Percentiles rank a stretch among this genome's conserved stretches.
These are phyloP conservation scores for Populus hybrid DNA, from an alignment of 441 rosid genomes.

Conservation along the genomic window DNA sequence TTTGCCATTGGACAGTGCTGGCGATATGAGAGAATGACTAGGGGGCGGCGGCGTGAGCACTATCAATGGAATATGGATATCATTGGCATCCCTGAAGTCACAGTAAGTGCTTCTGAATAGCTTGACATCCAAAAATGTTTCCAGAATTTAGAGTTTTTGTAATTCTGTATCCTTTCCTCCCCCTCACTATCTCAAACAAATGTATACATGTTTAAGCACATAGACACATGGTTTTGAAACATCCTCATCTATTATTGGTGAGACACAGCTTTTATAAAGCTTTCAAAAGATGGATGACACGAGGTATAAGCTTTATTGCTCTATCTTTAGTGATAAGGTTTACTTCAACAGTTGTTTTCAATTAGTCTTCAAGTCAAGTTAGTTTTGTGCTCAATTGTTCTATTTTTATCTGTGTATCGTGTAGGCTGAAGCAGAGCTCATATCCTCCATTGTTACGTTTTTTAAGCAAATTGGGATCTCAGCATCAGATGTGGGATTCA, in stretches of 20 bases:
- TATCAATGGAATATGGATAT: slow-evolving; percentile 99
- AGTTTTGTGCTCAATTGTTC: slow-evolving; percentile 9
- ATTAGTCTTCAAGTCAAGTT: slow-evolving; percentile 1
- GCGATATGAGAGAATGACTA: slow-evolving; percentile 97
- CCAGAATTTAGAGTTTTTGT: neutral
- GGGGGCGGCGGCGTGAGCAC: slow-evolving; percentile 93
- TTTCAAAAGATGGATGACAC: slow-evolving; percentile 6
- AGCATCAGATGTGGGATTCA: slow-evolving; percentile 81
- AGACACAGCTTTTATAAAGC: neutral
- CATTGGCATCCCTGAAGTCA: slow-evolving; percentile 78
- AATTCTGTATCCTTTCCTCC: neutral
- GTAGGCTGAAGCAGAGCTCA: slow-evolving; percentile 93
- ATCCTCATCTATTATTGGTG: neutral
- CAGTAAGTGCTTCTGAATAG: slow-evolving; percentile 39
- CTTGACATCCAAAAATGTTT: neutral
- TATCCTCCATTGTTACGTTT: slow-evolving; percentile 71
- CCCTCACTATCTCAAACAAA: neutral
- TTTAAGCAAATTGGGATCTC: slow-evolving; percentile 82
- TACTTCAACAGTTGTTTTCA: slow-evolving; percentile 2
- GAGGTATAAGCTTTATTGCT: neutral
- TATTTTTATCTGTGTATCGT: slow-evolving; percentile 4
- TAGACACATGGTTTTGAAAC: neutral
- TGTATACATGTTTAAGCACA: neutral
- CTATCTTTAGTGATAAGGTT: neutral
- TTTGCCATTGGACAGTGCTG: slow-evolving; percentile 93